Percentiles rank a stretch among this genome's conserved stretches.
Conservation (phyloP, 2,329 filamentous ascomycete genomes). For the Orbilia oligospora region DNA sequence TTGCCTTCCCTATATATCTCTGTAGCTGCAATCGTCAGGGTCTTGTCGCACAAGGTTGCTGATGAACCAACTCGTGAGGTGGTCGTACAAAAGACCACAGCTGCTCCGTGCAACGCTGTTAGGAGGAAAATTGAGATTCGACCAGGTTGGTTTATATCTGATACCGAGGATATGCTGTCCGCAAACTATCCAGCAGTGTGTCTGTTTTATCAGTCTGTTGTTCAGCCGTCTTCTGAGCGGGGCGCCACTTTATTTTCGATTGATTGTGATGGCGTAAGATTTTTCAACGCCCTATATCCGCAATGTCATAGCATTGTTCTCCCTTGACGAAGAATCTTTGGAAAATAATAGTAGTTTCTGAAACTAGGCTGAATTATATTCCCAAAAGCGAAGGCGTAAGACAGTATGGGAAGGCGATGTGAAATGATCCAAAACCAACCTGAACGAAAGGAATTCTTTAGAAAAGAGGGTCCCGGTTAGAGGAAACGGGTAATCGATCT, state of each 20-base stretch:
- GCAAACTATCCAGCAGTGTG: constrained; percentile 9
- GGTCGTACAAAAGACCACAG: constrained; percentile 23
- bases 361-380: constrained; percentile 10
- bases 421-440: constrained; percentile 16
- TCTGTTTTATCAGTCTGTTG: constrained; percentile 24
- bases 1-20: constrained; percentile 19
- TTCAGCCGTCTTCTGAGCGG: background rate
- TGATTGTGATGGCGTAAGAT: constrained; percentile 35
- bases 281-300: constrained; percentile 24
- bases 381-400: constrained; percentile 55
- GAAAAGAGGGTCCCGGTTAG: constrained; percentile 8
- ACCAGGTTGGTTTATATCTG: constrained; percentile 34
- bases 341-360: constrained; percentile 10
- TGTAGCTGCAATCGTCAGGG: background rate
- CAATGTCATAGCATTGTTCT: constrained; percentile 41
- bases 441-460: constrained; percentile 37
- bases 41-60: constrained; percentile 38
- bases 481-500: constrained; percentile 34
- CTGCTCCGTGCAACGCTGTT: background rate
- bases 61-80: constrained; percentile 21
- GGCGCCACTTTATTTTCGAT: constrained; percentile 17
- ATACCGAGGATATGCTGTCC: constrained; percentile 11
- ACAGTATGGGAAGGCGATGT: constrained; percentile 30
- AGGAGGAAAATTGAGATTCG: constrained; percentile 23
- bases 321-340: constrained; percentile 21